These are phyloP conservation scores for Ustilago nuda DNA, from an alignment of 1,284 basidiomycete genomes.

Conservation along the genomic window DNA sequence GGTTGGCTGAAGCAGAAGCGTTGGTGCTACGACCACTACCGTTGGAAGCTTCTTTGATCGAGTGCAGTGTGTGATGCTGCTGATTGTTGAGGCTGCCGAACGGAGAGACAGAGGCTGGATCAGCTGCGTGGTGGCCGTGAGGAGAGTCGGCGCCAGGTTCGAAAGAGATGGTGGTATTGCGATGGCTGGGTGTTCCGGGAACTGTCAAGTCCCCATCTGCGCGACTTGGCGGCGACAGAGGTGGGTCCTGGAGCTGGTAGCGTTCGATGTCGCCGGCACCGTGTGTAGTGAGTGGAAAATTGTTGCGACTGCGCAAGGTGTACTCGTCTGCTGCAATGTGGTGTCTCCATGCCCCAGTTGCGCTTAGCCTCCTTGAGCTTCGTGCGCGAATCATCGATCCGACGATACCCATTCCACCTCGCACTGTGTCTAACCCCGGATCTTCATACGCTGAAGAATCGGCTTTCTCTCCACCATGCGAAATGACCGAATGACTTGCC, in stretches of 20 bases:
- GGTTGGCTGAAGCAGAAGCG: constrained; percentile 5
- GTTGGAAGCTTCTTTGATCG: constrained; percentile 40
- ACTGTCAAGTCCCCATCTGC: constrained; percentile 7
- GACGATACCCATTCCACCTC: constrained; percentile 67
- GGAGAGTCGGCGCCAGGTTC: constrained; percentile 41
- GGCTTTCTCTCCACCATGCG: constrained; percentile 44
- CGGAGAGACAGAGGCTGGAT: constrained; percentile 10
- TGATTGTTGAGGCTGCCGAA: constrained; percentile 21
- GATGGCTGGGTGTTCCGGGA: constrained; percentile 20
- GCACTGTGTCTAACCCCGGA: constrained; percentile 67
- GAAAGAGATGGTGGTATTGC: constrained; percentile 49
- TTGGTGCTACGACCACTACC: constrained; percentile 32
- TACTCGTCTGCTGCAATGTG: constrained; percentile 59
- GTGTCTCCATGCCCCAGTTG: constrained; percentile 42
- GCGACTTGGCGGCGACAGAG: constrained; percentile 38
- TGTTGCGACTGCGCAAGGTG: constrained; percentile 32
- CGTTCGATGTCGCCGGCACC: constrained; percentile 45
- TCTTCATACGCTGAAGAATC: constrained; percentile 59
- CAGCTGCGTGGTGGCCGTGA: constrained; percentile 53
- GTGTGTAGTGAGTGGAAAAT: constrained; percentile 47
- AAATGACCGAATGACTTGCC: constrained; percentile 57
- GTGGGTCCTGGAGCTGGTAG: constrained; percentile 64
- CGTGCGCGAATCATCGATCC: constrained; percentile 66
- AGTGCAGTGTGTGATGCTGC: constrained; percentile 14
- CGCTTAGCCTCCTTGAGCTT: constrained; percentile 56